Evolutionary conservation across 148 eudicot genomes (phyloP), one percentile per base, ranked within the genome.

Genomic region (Polygonum aviculare): DNA sequence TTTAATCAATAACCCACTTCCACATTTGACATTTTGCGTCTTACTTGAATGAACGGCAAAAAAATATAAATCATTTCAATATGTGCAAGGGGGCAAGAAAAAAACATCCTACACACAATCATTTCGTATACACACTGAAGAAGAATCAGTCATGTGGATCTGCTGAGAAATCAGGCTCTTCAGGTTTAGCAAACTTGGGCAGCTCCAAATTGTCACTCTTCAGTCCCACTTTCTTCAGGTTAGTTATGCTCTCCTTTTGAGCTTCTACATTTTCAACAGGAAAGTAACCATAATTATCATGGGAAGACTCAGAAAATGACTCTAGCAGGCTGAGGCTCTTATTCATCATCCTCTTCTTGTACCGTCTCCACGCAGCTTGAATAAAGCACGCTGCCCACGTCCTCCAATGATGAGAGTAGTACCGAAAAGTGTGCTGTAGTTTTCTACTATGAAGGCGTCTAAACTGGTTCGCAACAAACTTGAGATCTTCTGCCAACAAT

Each of bases 371-470:
- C 60, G 92, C 96, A n/a, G 96, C 96, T 75, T 90, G 96, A 69
- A 93, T 84, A 75, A 90, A 93, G 80, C 96, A 90, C 8, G 98
- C 87, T 0, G 92, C 96, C 98, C 98, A 93, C 2, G 96, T 88
- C 76, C 96, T 79, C 98, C 98, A 93, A 71, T 90, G 93, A 76
- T 90, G 94, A 9, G 97, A 93, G 71, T 93, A 89, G 81, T 81
- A 93, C 0, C 96, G 80, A 54, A 93, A 90, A 0, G 98, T 90
- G 74, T 93, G 98, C 57, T 93, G 98, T 16, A 93, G 83, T 77
- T 88, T 93, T 81, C 89, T 93, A 69, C 98, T 93, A 36, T 93
- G 98, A 51, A 93, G 87, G 5, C 96, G 91, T 63, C 98, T 81
- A 59, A 93, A 93, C 51, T 93, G 98, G 79, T 85, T 93, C 0